Conservation (phyloP, 805 yeast genomes). For the Pichia kluyveri region DNA sequence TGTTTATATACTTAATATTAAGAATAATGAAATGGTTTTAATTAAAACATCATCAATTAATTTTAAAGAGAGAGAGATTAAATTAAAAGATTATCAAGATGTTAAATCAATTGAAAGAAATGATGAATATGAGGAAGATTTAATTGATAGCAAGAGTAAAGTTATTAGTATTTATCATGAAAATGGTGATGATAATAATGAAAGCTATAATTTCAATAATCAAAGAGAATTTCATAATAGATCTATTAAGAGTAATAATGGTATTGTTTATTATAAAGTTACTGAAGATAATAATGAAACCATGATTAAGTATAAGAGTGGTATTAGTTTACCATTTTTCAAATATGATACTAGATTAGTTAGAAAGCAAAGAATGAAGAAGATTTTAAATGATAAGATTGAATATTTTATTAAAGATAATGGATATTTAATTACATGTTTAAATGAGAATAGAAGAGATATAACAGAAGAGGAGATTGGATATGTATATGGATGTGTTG, state of each 20-base stretch:
- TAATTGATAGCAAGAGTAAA: conserved; percentile 1
- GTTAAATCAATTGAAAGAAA: conserved; percentile 27
- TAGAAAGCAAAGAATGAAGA: conserved; percentile 23
- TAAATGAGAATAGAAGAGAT: conserved; percentile 26
- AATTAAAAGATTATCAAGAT: conserved; percentile 34
- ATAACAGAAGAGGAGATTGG: conserved; percentile 33
- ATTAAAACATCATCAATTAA: conserved; percentile 38
- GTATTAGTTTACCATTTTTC: conserved; percentile 46
- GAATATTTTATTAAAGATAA: conserved; percentile 42
- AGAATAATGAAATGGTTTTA: conserved; percentile 37
- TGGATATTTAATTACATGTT: conserved; percentile 42
- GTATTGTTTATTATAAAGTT: conserved; percentile 28
- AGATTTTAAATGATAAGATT: conserved; percentile 16
- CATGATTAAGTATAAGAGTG: conserved; percentile 33
- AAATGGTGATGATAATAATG: conserved; percentile 25
- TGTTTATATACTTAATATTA: conserved; percentile 43
- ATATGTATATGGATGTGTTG: conserved; percentile 36
- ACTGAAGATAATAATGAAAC: conserved; percentile 8
- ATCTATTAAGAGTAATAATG: conserved; percentile 44
- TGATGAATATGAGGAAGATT: not conserved
- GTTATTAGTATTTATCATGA: conserved; percentile 17
- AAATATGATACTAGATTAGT: conserved; percentile 35
- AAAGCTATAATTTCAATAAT: not conserved
- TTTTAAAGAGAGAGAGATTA: conserved; percentile 29
- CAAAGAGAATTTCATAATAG: conserved; percentile 29